A percentile compares a stretch with the other conserved stretches of the same genome.
Evolutionary conservation across 192 early-diverging fungal genomes (phyloP).

Genomic region (Rhizophagus sp.): DNA sequence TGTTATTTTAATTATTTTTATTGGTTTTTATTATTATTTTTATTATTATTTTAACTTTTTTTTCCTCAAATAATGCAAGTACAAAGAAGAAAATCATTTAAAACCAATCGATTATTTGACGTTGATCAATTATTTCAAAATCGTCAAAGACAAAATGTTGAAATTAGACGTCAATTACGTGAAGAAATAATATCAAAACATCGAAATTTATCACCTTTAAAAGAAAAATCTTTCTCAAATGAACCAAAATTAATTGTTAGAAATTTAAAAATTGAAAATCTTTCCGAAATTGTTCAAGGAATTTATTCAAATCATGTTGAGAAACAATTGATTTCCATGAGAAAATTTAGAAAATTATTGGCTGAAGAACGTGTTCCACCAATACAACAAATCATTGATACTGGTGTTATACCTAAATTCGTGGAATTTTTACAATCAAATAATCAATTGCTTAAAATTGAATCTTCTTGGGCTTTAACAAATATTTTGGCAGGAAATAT

Average conservation of each 20-base stretch:
- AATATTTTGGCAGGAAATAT: slow-evolving; percentile 52
- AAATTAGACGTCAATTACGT: slow-evolving; percentile 50
- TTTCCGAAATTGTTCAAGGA: slow-evolving; percentile 34
- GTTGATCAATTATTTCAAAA: slow-evolving; percentile 47
- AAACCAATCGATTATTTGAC: slow-evolving; percentile 62
- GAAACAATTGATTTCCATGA: slow-evolving; percentile 44
- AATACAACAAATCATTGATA: slow-evolving; percentile 50
- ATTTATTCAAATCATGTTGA: slow-evolving; percentile 47
- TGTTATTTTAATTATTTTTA: no score
- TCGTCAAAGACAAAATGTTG: slow-evolving; percentile 47
- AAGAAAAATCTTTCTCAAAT: background rate
- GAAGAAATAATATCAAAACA: slow-evolving; percentile 52
- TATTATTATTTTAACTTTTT: no score
- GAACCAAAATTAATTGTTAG: background rate
- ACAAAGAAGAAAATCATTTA: slow-evolving; percentile 50
- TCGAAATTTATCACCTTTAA: slow-evolving; percentile 38
- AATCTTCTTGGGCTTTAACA: slow-evolving; percentile 58
- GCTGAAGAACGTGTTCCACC: slow-evolving; percentile 53
- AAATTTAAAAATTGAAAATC: slow-evolving; percentile 29
- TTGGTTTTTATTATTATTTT: no score
- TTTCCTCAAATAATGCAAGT: background rate
- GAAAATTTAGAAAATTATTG: slow-evolving; percentile 50
- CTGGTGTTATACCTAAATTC: slow-evolving; percentile 51
- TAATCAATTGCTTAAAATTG: slow-evolving; percentile 45
- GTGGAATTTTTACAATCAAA: slow-evolving; percentile 50